A percentile compares a stretch with the other conserved stretches of the same genome.
These are phyloP conservation scores for Metschnikowia arizonensis DNA, from an alignment of 805 yeast species.

Conservation along the genomic window DNA sequence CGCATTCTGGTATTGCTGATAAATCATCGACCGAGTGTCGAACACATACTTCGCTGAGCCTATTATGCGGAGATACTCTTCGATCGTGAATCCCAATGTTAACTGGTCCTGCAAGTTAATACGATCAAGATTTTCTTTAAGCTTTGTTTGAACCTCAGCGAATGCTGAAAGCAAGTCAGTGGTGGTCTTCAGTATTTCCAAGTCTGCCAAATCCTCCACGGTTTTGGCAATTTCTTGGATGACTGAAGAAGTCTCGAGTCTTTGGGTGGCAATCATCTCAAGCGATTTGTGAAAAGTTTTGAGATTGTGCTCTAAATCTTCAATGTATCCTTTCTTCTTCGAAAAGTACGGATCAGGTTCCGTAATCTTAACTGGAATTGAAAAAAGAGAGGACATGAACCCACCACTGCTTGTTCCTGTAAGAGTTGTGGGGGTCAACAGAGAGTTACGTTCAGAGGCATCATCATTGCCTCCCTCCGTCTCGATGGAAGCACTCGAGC, in stretches of 20 bases:
- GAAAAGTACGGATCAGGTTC: conserved; percentile 80
- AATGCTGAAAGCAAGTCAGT: conserved; percentile 65
- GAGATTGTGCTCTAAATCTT: conserved; percentile 68
- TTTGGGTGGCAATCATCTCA: conserved; percentile 68
- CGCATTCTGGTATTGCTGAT: conserved; percentile 39
- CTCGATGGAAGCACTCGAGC: conserved; percentile 45
- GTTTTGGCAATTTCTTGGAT: conserved; percentile 60
- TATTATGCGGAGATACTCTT: conserved; percentile 77
- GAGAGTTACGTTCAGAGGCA: conserved; percentile 21
- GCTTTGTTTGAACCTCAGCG: conserved; percentile 64
- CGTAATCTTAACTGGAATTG: conserved; percentile 59
- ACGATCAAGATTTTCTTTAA: conserved; percentile 71
- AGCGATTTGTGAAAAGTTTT: conserved; percentile 64
- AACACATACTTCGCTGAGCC: conserved; percentile 72
- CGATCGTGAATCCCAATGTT: conserved; percentile 81
- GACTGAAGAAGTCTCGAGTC: conserved; percentile 66
- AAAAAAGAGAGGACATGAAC: conserved; percentile 67
- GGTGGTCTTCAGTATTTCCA: conserved; percentile 69
- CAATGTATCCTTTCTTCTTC: conserved; percentile 64
- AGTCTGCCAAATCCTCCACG: conserved; percentile 57
- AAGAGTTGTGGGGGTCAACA: conserved; percentile 16
- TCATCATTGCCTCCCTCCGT: conserved; percentile 37
- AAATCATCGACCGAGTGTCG: conserved; percentile 64
- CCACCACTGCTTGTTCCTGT: conserved; percentile 42
- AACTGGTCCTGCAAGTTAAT: conserved; percentile 80